Base-by-base conservation (phyloP, 441 rosid species). In the Pelargonium australe region DNA sequence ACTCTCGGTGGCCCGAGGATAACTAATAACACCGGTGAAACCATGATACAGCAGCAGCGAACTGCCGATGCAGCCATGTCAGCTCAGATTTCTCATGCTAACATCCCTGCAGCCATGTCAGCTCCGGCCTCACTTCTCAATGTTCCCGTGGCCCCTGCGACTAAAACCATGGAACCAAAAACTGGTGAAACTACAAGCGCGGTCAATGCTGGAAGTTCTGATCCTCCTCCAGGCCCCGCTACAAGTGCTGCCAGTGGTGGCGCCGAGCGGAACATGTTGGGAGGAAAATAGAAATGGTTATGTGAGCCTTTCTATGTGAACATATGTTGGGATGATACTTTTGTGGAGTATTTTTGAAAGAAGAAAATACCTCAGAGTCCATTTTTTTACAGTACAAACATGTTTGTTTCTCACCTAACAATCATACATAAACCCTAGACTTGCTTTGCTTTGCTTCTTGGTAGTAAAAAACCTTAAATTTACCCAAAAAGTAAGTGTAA, bases 21-120 rank as follows among this genome's bases (percentile, higher is more conserved):
- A 66, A 7, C 53, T 11, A 53, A 62, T 65, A 70, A 73, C 25
- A 19, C 80, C 0, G 53, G 78, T 3, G 84, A 83, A 63, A 63
- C 68, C 1, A 34, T 72, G 72, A 83, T 70, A 78, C 82, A 80
- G 79, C 89, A 68, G 78, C 80, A 55, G 11, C 69, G 72, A 20
- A 20, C 23, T 20, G 23, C 23, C 20, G 76, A 71, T 57, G 66
- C 7, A 41, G 40, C 73, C 40, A 20, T 31, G 6, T 28, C 63
- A 47, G 73, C 63, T n/a, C 69, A 67, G 19, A 8, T 9, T 6
- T 44, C 11, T 16, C 8, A 13, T 53, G 17, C 60, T 13, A 16
- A 2, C 7, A 41, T 8, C 20, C 75, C 72, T 57, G 64, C 13
- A 43, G 20, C 74, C 28, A 16, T 20, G 4, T 41, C 57, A 19